Conservation (phyloP, 257 asterid genomes). For the Primulina eburnea region DNA sequence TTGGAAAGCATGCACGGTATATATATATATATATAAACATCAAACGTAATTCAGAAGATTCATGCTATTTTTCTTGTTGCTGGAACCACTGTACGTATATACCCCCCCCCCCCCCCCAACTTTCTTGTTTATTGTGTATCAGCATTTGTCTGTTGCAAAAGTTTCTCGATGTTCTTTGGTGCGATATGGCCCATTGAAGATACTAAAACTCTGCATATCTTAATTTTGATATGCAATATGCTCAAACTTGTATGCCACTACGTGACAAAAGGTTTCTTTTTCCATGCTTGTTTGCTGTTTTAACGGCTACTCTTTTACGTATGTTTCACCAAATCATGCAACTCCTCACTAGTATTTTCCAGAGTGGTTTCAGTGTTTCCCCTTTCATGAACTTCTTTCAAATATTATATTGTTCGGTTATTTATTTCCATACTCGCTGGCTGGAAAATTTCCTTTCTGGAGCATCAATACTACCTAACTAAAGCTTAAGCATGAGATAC, state of each 20-base stretch:
- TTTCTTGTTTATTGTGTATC: constrained; percentile 17
- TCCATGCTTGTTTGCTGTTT: background rate
- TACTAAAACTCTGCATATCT: too few species aligned
- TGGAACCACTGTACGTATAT: constrained; percentile 78
- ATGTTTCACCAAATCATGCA: background rate
- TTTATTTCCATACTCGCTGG: background rate
- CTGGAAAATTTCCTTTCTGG: too few species aligned
- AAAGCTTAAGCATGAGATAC: background rate
- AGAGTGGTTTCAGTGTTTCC: background rate
- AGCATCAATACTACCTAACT: background rate
- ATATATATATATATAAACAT: too few species aligned
- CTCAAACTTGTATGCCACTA: background rate
- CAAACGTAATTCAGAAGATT: too few species aligned
- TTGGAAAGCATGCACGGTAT: too few species aligned
- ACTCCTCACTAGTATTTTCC: too few species aligned
- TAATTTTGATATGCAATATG: background rate
- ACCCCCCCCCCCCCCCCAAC: constrained; percentile 25
- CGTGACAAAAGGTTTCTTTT: background rate
- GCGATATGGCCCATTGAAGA: constrained; percentile 5
- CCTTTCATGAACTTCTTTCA: background rate
- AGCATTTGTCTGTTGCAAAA: background rate
- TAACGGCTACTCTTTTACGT: background rate
- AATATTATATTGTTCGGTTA: background rate
- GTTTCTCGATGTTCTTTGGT: background rate
- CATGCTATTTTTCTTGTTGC: constrained; percentile 85